Evolutionary conservation across 2,329 filamentous ascomycete species (phyloP), one percentile per base, ranked within the genome.

Genomic region (Chaetomium strumarium): DNA sequence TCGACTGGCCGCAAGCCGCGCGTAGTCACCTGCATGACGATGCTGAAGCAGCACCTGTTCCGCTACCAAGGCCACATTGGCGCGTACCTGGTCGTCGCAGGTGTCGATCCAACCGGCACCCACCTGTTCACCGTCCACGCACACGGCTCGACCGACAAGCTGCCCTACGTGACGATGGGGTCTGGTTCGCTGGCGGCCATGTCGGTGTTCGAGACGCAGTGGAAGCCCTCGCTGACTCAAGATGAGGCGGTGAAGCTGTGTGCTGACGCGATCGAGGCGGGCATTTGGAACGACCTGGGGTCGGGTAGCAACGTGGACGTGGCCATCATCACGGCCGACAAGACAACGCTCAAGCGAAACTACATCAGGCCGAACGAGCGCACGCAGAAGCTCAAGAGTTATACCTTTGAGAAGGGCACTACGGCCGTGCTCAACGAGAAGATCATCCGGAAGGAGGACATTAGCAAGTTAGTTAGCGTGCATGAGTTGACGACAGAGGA

Each of bases 11-110:
- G 93, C 70, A 90, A 93, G 73, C 92, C 93, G 55, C 90, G 93
- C 68, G 95, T 99, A 63, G 91, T 96, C 62, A 99, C 93, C 58
- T 95, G 91, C 79, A 99, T 99, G 93, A 99, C 93, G 47, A 86
- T 99, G 78, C 85, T 99, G 60, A 99, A 99, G 80, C 93, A 99
- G 76, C 93, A 99, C 72, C 88, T 99, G 58, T 99, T 99, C 86
- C 85, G 88, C 64, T 89, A 99, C 79, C 93, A 99, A 72, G 93
- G 93, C 63, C 82, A 99, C 76, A 96, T 99, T 63, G 93, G 95
- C 63, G 93, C 93, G 59, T 99, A 99, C 73, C 85, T 99, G 53
- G 93, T 99, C 61, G 89, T 99, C 53, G 93, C 93, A 36, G 93
- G 93, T 60, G 91, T 95, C 67, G 93, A 99, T 70, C 92, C 95